A percentile compares a stretch with the other conserved stretches of the same genome.
Conservation (phyloP, 2,329 filamentous ascomycete species). For the Akanthomyces lecanii region DNA sequence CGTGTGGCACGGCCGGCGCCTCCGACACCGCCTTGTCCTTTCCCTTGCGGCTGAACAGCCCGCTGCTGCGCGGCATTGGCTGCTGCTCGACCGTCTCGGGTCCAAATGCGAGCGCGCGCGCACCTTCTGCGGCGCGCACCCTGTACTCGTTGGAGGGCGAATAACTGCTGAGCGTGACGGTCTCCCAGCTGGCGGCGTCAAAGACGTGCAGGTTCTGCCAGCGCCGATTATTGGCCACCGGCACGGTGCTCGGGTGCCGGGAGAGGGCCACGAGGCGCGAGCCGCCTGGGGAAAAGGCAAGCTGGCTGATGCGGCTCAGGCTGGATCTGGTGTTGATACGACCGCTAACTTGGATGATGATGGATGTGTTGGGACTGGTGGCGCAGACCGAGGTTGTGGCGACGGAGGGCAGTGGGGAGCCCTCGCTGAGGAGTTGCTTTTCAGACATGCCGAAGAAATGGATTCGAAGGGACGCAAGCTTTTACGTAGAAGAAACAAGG, state of each 20-base stretch:
- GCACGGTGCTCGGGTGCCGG: neutral
- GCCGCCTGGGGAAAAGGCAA: neutral
- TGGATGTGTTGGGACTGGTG: neutral
- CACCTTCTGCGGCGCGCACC: neutral
- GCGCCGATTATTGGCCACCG: neutral
- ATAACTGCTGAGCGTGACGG: neutral
- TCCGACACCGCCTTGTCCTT: neutral
- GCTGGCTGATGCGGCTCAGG: neutral
- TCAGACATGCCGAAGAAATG: too few relatives aligned
- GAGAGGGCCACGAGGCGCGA: neutral
- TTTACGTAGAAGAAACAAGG: too few relatives aligned
- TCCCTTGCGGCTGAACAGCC: neutral
- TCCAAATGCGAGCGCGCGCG: neutral
- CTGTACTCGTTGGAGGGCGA: neutral
- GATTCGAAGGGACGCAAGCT: too few relatives aligned
- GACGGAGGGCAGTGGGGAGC: neutral
- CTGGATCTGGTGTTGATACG: neutral
- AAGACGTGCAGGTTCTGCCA: neutral
- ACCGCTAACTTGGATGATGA: neutral
- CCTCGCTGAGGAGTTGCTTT: too few relatives aligned
- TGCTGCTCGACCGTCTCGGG: neutral
- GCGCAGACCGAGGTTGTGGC: neutral
- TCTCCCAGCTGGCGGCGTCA: neutral
- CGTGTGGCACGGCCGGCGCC: neutral
- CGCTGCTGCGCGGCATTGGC: neutral